These are phyloP conservation scores for Colletotrichum navitas DNA, from an alignment of 2,329 filamentous ascomycete species.

Conservation along the genomic window DNA sequence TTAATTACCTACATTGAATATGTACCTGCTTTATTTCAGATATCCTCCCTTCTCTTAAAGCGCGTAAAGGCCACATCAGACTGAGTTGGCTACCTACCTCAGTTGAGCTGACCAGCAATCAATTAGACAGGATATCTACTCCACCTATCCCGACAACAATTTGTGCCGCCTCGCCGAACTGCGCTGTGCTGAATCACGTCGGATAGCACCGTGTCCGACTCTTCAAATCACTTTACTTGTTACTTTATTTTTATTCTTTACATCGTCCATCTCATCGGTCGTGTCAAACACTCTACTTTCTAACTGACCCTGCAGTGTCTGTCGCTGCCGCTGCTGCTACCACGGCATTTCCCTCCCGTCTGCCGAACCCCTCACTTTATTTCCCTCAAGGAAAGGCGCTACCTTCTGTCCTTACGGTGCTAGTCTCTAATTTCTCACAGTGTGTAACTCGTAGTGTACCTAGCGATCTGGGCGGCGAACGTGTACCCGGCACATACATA, in stretches of 20 bases:
- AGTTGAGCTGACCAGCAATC: conserved; percentile 13
- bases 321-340: not conserved
- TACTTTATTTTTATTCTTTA: not conserved
- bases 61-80: not conserved
- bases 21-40: conserved; percentile 2
- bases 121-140: not conserved
- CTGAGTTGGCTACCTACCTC: no score
- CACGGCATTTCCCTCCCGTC: not conserved
- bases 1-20: not conserved
- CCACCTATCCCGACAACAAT: not conserved
- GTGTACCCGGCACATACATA: conserved; percentile 3
- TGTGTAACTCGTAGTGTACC: not conserved
- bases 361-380: conserved; percentile 1
- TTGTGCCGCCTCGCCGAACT: conserved; percentile 2
- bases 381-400: not conserved
- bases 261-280: not conserved
- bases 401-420: not conserved
- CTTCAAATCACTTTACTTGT: not conserved
- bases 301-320: not conserved
- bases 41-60: not conserved
- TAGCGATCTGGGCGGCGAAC: not conserved
- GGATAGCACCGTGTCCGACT: not conserved
- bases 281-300: not conserved
- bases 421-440: not conserved
- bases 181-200: not conserved